Conservation (phyloP, 148 eudicot species). For the Bassia scoparia region DNA sequence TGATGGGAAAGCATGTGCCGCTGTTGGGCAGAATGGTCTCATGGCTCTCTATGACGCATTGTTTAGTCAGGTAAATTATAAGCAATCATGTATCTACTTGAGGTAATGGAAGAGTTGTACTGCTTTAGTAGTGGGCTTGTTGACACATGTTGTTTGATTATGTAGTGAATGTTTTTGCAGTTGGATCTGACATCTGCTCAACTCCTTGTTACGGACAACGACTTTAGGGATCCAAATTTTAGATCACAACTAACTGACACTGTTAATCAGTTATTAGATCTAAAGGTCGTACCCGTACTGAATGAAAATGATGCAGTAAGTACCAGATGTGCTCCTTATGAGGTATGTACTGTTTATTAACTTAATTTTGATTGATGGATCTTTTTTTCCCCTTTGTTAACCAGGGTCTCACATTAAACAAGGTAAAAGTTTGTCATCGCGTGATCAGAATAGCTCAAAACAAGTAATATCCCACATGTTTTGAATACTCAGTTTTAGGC, state of each 20-base stretch:
- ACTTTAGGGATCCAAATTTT: constrained; percentile 78
- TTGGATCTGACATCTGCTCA: constrained; percentile 92
- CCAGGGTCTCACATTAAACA: constrained; percentile 31
- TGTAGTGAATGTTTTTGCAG: constrained; percentile 39
- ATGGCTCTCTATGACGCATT: constrained; percentile 94
- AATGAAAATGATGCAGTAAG: constrained; percentile 98
- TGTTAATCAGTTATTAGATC: constrained; percentile 54
- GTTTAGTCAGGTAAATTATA: constrained; percentile 70
- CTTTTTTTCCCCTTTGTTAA: constrained; percentile 29
- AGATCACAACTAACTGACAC: constrained; percentile 74
- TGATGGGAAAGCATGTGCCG: constrained; percentile 98
- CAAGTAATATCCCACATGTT: constrained; percentile 31
- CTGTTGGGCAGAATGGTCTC: constrained; percentile 96
- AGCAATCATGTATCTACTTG: constrained; percentile 4
- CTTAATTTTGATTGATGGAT: constrained; percentile 24
- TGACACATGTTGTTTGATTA: constrained; percentile 11
- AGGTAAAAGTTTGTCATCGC: constrained; percentile 32
- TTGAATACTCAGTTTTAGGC: constrained; percentile 26
- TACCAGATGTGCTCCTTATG: constrained; percentile 95
- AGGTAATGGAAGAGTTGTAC: constrained; percentile 11
- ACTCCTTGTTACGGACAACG: constrained; percentile 93
- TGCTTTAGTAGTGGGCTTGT: constrained; percentile 1
- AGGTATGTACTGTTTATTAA: constrained; percentile 46
- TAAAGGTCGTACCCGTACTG: constrained; percentile 74
- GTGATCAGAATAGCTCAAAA: constrained; percentile 31